Percentiles rank a stretch among this genome's conserved stretches.
These are phyloP conservation scores for Marasmius sp. DNA, from an alignment of 1,284 basidiomycete species.

Conservation along the genomic window DNA sequence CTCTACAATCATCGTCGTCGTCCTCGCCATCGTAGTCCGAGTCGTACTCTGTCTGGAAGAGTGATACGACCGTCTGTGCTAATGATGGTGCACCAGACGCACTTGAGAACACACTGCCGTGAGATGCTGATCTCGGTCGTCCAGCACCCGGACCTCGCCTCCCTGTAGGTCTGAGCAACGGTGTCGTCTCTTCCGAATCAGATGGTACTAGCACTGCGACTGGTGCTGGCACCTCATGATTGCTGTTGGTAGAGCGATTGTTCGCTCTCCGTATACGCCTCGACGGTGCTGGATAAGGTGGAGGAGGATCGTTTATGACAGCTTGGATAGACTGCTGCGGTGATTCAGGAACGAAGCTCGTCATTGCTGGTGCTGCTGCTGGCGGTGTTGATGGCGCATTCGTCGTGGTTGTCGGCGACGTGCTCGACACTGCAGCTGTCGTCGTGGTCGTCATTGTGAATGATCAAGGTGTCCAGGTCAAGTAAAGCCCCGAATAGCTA, in stretches of 20 bases:
- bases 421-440: no score
- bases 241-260: neutral
- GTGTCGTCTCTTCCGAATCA: conserved; percentile 35
- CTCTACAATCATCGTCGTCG: conserved; percentile 2
- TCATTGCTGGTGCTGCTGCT: neutral
- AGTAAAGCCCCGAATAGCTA: no score
- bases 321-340: conserved; percentile 10
- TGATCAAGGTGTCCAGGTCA: no score
- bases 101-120: conserved; percentile 48
- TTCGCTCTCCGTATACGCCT: conserved; percentile 9
- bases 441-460: no score
- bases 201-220: neutral
- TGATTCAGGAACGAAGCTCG: neutral
- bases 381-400: neutral
- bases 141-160: conserved; percentile 10
- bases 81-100: conserved; percentile 59
- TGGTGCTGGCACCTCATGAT: conserved; percentile 7
- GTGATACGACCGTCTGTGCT: conserved; percentile 62
- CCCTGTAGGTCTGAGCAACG: conserved; percentile 33
- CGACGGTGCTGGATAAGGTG: conserved; percentile 11
- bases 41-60: conserved; percentile 47
- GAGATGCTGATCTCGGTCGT: conserved; percentile 53
- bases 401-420: no score
- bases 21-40: conserved; percentile 24
- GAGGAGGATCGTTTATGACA: conserved; percentile 19